Evolutionary conservation across 148 eudicot genomes (phyloP).

Genomic region (Cornus kousa): DNA sequence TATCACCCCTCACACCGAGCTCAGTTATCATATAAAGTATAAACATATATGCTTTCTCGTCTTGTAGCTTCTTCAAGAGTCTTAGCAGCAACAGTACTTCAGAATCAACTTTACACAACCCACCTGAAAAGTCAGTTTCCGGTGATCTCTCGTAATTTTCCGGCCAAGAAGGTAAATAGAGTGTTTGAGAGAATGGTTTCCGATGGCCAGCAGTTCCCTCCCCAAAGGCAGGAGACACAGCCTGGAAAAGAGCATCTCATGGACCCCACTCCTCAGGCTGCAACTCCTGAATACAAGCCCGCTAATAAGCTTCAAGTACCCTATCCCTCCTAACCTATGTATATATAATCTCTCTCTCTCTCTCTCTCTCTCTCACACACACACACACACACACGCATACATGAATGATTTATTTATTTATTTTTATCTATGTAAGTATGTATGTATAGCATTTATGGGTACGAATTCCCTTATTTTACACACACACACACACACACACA

Average conservation of each 20-base stretch:
- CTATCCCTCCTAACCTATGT: neutral
- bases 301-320: conserved; percentile 62
- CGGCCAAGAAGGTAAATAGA: neutral
- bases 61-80: conserved; percentile 1
- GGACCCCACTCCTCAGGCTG: conserved; percentile 60
- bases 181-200: conserved; percentile 38
- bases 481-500: no score
- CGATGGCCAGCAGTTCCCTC: conserved; percentile 44
- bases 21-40: no score
- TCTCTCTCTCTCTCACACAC: no score
- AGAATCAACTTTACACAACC: neutral
- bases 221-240: conserved; percentile 66
- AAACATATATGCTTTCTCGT: neutral
- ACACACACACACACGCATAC: no score
- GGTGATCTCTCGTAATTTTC: neutral
- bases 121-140: conserved; percentile 2
- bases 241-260: conserved; percentile 78
- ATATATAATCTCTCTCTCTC: no score
- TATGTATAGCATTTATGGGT: no score
- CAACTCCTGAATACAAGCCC: conserved; percentile 43
- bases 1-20: neutral
- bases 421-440: no score
- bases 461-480: no score
- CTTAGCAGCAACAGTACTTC: neutral
- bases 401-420: no score